phyloP scores from a whole-genome alignment of 2,329 filamentous ascomycete species.

The Corynespora cassiicola region DNA sequence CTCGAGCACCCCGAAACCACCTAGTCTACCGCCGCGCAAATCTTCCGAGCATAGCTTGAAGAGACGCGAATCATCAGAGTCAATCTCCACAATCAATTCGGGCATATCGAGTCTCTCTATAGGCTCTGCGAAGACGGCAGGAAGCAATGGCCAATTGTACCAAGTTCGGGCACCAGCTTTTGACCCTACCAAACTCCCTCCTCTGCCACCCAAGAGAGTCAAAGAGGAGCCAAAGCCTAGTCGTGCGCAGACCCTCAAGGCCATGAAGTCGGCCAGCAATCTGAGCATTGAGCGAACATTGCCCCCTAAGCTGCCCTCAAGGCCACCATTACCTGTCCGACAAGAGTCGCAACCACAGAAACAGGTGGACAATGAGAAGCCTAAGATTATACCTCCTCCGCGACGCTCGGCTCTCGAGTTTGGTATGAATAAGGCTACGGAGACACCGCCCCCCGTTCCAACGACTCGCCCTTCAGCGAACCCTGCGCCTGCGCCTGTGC shows the following conservation, averaged over 20 bases:
- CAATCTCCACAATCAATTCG: constrained; percentile 58
- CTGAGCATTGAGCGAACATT: constrained; percentile 28
- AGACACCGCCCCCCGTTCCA: constrained; percentile 37
- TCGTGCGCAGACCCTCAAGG: constrained; percentile 43
- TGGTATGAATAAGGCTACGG: constrained; percentile 50
- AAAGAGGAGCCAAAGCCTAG: constrained; percentile 49
- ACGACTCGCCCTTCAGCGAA: constrained; percentile 23
- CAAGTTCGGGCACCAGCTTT: constrained; percentile 63
- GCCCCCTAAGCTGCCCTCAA: constrained; percentile 35
- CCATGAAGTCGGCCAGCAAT: constrained; percentile 43
- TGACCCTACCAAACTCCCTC: constrained; percentile 61
- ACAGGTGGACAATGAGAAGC: constrained; percentile 22
- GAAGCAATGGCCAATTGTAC: constrained; percentile 37
- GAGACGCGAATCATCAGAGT: constrained; percentile 52
- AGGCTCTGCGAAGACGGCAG: constrained; percentile 53
- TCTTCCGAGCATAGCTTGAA: constrained; percentile 47
- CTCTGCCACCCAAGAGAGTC: constrained; percentile 59
- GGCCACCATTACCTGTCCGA: constrained; percentile 31
- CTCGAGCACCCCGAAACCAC: constrained; percentile 39
- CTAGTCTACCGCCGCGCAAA: constrained; percentile 53
- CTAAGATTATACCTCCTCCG: constrained; percentile 41
- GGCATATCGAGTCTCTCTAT: constrained; percentile 57
- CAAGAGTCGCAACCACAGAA: constrained; percentile 19
- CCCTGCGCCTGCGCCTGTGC: constrained; percentile 8
- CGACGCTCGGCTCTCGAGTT: constrained; percentile 55